phyloP scores from a whole-genome alignment of 2,329 filamentous ascomycete genomes.

The Colletotrichum noveboracense region DNA sequence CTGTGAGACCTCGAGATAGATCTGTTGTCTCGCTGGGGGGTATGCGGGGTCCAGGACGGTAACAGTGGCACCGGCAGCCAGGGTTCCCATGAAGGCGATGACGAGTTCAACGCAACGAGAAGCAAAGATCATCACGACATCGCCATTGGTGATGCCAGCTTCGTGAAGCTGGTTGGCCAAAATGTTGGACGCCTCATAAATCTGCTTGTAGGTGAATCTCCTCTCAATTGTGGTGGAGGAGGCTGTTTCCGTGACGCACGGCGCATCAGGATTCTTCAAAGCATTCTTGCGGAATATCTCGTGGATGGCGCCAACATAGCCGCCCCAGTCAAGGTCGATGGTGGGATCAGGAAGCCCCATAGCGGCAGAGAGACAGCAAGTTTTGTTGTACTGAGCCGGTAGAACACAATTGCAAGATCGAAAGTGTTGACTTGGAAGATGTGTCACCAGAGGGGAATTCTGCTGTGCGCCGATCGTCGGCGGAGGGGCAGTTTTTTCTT shows the following conservation, averaged over 20 bases:
- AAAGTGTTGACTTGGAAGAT: background rate
- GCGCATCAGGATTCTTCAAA: slow-evolving; percentile 65
- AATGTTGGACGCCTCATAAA: slow-evolving; percentile 82
- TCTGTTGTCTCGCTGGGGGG: slow-evolving; percentile 74
- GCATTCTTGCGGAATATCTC: slow-evolving; percentile 74
- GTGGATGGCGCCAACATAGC: slow-evolving; percentile 74
- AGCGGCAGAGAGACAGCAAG: background rate
- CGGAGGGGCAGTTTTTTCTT: background rate
- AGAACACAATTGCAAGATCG: background rate
- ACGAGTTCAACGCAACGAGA: background rate
- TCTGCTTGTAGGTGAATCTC: slow-evolving; percentile 85
- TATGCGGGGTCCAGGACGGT: slow-evolving; percentile 80
- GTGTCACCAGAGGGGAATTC: background rate
- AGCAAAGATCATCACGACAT: slow-evolving; percentile 76
- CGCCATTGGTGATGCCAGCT: slow-evolving; percentile 75
- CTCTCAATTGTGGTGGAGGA: slow-evolving; percentile 45
- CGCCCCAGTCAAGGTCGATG: slow-evolving; percentile 42
- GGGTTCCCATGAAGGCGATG: slow-evolving; percentile 47
- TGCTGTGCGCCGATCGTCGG: background rate
- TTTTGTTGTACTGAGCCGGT: background rate
- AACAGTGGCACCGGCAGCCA: slow-evolving; percentile 72
- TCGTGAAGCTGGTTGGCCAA: slow-evolving; percentile 80
- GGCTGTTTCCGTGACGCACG: slow-evolving; percentile 55
- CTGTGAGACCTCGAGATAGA: background rate
- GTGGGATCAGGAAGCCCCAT: slow-evolving; percentile 65